Percentiles rank a stretch among this genome's conserved stretches.
phyloP scores from a whole-genome alignment of 805 yeast genomes.

The Saturnispora saitoi region DNA sequence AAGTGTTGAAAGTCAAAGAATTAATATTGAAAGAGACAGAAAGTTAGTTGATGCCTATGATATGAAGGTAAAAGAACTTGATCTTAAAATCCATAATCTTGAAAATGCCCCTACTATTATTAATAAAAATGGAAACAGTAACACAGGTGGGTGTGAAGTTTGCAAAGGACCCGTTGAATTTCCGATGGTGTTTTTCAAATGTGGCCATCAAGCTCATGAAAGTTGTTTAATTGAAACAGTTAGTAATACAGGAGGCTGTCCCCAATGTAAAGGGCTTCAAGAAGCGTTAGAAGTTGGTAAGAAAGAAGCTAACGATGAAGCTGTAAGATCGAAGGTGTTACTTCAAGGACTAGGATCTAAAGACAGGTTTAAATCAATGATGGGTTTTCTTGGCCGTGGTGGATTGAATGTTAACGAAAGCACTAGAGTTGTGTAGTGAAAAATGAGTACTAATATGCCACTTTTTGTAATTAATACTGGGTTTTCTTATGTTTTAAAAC shows the following conservation, averaged over 20 bases:
- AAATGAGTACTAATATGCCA: too few species aligned
- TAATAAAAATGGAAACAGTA: conserved; percentile 26
- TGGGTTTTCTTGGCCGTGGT: conserved; percentile 84
- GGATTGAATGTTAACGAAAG: conserved; percentile 34
- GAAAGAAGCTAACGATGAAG: conserved; percentile 50
- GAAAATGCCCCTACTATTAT: conserved; percentile 39
- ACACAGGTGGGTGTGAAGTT: conserved; percentile 49
- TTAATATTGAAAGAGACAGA: conserved; percentile 60
- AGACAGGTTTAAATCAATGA: conserved; percentile 65
- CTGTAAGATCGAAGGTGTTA: conserved; percentile 58
- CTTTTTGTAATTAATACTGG: too few species aligned
- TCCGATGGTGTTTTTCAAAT: conserved; percentile 77
- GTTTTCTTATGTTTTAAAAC: too few species aligned
- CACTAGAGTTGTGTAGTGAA: neutral
- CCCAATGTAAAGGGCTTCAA: conserved; percentile 63
- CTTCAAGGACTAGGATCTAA: conserved; percentile 45
- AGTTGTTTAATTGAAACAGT: conserved; percentile 39
- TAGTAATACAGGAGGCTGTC: conserved; percentile 40
- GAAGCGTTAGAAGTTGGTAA: conserved; percentile 56
- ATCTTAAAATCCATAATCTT: conserved; percentile 44
- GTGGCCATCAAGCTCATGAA: conserved; percentile 82
- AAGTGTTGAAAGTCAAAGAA: conserved; percentile 48
- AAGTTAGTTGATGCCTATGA: conserved; percentile 61
- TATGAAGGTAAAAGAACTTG: conserved; percentile 51
- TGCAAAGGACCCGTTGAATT: conserved; percentile 61